Evolutionary conservation across 1,284 basidiomycete species (phyloP), one percentile per base, ranked within the genome.

Genomic region (Apiotrichum gracile): DNA sequence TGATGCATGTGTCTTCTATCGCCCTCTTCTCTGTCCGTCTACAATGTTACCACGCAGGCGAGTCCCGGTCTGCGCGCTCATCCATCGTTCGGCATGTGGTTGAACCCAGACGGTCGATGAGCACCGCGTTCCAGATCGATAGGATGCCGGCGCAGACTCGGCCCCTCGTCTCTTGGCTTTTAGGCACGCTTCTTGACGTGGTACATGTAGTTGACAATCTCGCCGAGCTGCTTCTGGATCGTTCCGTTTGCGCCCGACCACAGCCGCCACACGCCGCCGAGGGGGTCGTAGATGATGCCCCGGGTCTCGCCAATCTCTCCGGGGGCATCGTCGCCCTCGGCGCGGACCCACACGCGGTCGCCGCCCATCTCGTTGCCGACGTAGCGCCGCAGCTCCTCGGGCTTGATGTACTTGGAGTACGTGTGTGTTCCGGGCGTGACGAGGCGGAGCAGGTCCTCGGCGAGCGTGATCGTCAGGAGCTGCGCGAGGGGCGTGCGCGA

Each of bases 361-460:
- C 74, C 74, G 61, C 78, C 68, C 78, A 82, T 67, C 62, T 83
- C 73, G 29, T 71, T 76, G 50, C 82, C 79, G 75, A 98, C 94
- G 76, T 89, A 97, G 10, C 80, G 80, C 33, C 87, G 77, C n/a
- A 99, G 81, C 71, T 99, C 94, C 1, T 80, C 78, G 1, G 94
- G 91, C 61, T 89, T 88, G 68, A 99, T 80, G 72, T 83, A 99
- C 76, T 99, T 97, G 37, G 81, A 79, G 69, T 90, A 87, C 0
- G 89, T 91, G 73, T 99, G 96, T 5, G 96, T 98, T 3, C 94
- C 93, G 0, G 82, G 82, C 0, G 87, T 80, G 47, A 98, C 96
- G 62, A 91, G 80, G 1, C 87, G 80, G 16, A 96, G 78, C 48
- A 92, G 69, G 45, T 88, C 78, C 75, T 99, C 94, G 5, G 93